A percentile compares a stretch with the other conserved stretches of the same genome.
phyloP scores from a whole-genome alignment of 2,329 filamentous ascomycete species.

The Leptosphaerulina australis region DNA sequence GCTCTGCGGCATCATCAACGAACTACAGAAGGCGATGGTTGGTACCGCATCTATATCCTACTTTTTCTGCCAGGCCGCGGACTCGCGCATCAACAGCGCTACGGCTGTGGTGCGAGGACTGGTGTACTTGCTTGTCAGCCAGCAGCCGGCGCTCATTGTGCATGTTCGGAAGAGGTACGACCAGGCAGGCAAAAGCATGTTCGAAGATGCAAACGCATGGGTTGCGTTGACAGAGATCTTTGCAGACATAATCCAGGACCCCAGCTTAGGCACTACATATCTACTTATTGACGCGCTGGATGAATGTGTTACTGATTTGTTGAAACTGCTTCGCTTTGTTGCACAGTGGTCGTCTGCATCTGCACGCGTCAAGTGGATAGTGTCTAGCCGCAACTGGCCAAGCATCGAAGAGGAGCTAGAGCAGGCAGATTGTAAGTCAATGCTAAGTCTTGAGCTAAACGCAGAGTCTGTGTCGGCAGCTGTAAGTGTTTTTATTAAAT shows the following conservation, averaged over 20 bases:
- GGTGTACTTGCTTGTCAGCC: constrained; percentile 48
- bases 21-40: constrained; percentile 28
- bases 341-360: background rate
- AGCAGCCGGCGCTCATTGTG: constrained; percentile 20
- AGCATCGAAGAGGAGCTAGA: constrained; percentile 45
- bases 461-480: constrained; percentile 38
- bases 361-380: constrained; percentile 21
- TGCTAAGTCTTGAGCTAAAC: constrained; percentile 47
- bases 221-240: constrained; percentile 43
- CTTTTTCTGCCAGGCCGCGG: constrained; percentile 50
- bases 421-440: constrained; percentile 22
- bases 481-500: constrained; percentile 47
- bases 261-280: constrained; percentile 20
- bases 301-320: constrained; percentile 44
- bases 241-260: constrained; percentile 49
- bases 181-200: background rate
- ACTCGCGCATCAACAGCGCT: constrained; percentile 46
- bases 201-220: constrained; percentile 20
- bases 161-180: constrained; percentile 16
- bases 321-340: constrained; percentile 1
- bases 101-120: constrained; percentile 53
- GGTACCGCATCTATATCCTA: constrained; percentile 15
- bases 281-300: constrained; percentile 58
- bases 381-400: constrained; percentile 53
- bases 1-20: constrained; percentile 33